phyloP scores from a whole-genome alignment of 1,139 yeast genomes.

The Yamadazyma siamensis region DNA sequence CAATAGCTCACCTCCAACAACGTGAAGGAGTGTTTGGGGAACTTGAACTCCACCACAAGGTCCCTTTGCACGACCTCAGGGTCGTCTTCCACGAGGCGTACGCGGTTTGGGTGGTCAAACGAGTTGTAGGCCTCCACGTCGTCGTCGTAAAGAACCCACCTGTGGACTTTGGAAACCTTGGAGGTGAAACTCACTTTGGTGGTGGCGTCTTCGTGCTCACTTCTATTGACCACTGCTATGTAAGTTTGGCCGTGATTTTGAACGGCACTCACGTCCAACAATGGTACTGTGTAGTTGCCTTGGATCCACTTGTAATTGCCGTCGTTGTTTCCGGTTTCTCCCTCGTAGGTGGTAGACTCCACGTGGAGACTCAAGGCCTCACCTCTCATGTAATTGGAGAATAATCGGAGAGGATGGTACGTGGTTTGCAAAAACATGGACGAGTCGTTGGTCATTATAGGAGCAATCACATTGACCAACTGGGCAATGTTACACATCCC shows the following conservation, averaged over 20 bases:
- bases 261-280: constrained; percentile 15
- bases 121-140: constrained; percentile 20
- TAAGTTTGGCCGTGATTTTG: constrained; percentile 15
- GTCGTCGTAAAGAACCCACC: constrained; percentile 23
- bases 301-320: constrained; percentile 20
- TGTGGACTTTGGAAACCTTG: constrained; percentile 11
- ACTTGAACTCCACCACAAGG: constrained; percentile 5
- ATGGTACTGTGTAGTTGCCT: constrained; percentile 19
- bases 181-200: constrained; percentile 16
- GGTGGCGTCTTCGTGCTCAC: constrained; percentile 17
- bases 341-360: constrained; percentile 20
- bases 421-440: constrained; percentile 25
- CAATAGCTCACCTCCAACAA: constrained; percentile 10
- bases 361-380: constrained; percentile 23
- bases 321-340: constrained; percentile 19
- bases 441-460: constrained; percentile 24
- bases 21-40: constrained; percentile 15
- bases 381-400: constrained; percentile 28
- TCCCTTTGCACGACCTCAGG: constrained; percentile 5
- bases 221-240: constrained; percentile 25
- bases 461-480: constrained; percentile 30
- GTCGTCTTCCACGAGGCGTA: constrained; percentile 7
- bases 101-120: constrained; percentile 16
- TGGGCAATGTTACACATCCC: constrained; percentile 34
- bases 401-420: constrained; percentile 23